A percentile compares a stretch with the other conserved stretches of the same genome.
Conservation (phyloP, 306 rosid genomes). For the Dryas drummondii region DNA sequence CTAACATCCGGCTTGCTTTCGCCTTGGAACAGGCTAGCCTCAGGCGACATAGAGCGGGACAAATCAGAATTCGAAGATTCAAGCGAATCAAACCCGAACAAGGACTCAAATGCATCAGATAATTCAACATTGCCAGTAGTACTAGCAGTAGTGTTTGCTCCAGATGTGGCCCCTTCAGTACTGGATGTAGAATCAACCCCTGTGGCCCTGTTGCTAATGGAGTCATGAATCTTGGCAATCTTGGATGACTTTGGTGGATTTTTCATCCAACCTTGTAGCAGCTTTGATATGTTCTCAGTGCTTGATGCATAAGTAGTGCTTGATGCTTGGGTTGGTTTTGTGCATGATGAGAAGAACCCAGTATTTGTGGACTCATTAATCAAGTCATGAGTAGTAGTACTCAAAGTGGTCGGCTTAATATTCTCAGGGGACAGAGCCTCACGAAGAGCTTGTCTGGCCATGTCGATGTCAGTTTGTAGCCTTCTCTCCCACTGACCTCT, state of each 20-base stretch:
- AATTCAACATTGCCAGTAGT: constrained; percentile 20
- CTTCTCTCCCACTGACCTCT: constrained; percentile 98
- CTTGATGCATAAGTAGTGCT: constrained; percentile 46
- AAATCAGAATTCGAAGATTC: constrained; percentile 65
- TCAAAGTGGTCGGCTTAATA: constrained; percentile 1
- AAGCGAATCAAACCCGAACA: constrained; percentile 58
- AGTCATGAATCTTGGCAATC: neutral
- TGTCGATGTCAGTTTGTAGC: constrained; percentile 80
- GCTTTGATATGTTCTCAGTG: constrained; percentile 48
- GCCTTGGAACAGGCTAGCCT: constrained; percentile 48
- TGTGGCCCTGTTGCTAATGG: no score
- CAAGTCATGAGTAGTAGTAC: neutral
- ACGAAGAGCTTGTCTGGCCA: constrained; percentile 76
- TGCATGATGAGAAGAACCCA: constrained; percentile 1
- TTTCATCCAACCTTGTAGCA: constrained; percentile 50
- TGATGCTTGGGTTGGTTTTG: constrained; percentile 5
- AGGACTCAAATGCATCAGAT: constrained; percentile 42
- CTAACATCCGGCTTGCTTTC: constrained; percentile 46
- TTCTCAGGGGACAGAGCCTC: constrained; percentile 67
- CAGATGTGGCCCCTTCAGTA: constrained; percentile 37
- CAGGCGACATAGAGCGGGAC: constrained; percentile 57
- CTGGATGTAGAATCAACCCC: constrained; percentile 49
- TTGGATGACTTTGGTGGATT: constrained; percentile 30
- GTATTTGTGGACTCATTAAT: neutral
- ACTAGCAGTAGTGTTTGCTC: constrained; percentile 20